Conservation (phyloP, 371 early-diverging fungal species). For the Mucor circinelloides region DNA sequence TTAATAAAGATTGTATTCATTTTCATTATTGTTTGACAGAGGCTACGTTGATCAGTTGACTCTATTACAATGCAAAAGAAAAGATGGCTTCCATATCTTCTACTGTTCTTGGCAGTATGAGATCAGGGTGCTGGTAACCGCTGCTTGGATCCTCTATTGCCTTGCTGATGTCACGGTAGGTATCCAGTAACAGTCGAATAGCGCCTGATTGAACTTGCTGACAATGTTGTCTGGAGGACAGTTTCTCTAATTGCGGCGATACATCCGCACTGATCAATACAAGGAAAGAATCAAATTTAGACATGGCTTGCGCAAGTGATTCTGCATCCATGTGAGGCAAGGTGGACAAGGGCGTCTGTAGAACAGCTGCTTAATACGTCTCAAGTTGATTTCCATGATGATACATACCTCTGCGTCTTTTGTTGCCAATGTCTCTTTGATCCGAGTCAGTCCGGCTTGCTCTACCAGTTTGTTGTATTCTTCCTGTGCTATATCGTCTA, state of each 20-base stretch:
- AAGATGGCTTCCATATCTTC: conserved; percentile 79
- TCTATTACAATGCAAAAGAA: conserved; percentile 39
- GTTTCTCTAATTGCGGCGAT: conserved; percentile 50
- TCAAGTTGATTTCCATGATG: not conserved
- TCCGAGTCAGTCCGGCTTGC: conserved; percentile 50
- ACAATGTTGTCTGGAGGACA: conserved; percentile 46
- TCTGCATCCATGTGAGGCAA: conserved; percentile 60
- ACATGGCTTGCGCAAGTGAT: conserved; percentile 56
- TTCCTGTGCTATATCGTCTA: conserved; percentile 40
- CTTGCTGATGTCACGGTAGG: conserved; percentile 61
- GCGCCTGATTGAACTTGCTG: conserved; percentile 44
- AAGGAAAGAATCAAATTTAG: conserved; percentile 71
- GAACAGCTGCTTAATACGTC: not conserved
- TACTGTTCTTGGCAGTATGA: conserved; percentile 67
- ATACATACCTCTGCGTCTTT: conserved; percentile 42
- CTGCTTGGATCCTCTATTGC: conserved; percentile 69
- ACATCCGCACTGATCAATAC: conserved; percentile 51
- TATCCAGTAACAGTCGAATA: conserved; percentile 61
- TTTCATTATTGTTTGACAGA: no score
- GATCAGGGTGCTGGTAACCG: conserved; percentile 65
- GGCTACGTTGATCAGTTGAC: no score
- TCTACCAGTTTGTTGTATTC: conserved; percentile 42
- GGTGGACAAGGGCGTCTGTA: conserved; percentile 62
- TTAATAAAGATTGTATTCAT: no score
- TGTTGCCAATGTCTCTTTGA: conserved; percentile 34